Evolutionary conservation across 495 filamentous ascomycete genomes (phyloP).

Genomic region (Aspergillus olivimuriae): DNA sequence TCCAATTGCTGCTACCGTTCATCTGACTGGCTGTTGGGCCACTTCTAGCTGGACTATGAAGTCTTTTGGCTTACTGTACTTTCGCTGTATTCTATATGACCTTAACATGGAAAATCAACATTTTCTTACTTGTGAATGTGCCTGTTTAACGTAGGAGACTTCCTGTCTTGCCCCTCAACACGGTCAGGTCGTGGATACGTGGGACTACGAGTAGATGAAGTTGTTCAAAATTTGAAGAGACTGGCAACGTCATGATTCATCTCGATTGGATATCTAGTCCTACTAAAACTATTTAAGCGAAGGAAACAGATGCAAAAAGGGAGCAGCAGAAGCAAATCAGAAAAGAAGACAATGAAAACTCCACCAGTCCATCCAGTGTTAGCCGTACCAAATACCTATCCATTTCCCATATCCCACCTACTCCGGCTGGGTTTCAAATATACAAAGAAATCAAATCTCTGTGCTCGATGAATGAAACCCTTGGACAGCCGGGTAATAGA

Average conservation of each 20-base stretch:
- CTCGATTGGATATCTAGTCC: constrained; percentile 5
- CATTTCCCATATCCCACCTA: too few relatives aligned
- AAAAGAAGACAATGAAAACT: constrained; percentile 11
- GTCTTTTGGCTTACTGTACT: too few relatives aligned
- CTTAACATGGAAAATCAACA: neutral
- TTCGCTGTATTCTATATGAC: too few relatives aligned
- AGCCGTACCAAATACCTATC: constrained; percentile 7
- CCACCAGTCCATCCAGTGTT: constrained; percentile 5
- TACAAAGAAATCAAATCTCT: too few relatives aligned
- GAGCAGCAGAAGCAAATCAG: constrained; percentile 1
- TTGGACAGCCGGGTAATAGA: too few relatives aligned
- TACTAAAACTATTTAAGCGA: neutral
- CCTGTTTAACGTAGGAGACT: too few relatives aligned
- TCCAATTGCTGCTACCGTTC: neutral
- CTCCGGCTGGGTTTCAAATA: too few relatives aligned
- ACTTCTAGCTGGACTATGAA: constrained; percentile 15
- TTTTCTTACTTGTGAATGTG: too few relatives aligned
- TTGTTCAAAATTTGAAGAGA: constrained; percentile 9
- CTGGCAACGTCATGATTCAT: too few relatives aligned
- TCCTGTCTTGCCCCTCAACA: neutral
- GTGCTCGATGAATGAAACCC: too few relatives aligned
- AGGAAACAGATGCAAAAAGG: neutral
- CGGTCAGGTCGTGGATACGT: neutral
- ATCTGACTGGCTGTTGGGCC: neutral
- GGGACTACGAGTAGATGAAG: neutral